Base-by-base conservation (phyloP, 2,329 filamentous ascomycete species). In the Penicillium psychrosexuale region DNA sequence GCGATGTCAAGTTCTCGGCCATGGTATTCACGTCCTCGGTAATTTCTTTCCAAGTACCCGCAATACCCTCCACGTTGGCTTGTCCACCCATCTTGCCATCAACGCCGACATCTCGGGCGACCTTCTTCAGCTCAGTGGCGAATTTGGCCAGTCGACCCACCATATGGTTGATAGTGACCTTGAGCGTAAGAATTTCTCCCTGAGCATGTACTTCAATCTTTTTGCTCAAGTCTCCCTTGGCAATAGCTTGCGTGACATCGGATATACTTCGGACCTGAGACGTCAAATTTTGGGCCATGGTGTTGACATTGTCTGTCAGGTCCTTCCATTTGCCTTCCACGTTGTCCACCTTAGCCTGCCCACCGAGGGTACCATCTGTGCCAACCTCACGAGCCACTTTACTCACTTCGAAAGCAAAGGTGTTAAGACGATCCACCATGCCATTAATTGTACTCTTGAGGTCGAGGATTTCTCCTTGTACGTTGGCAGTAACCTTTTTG, bases 81-180 rank as follows among this genome's bases (percentile, higher is more conserved):
- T 99, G 94, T 17, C 93, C 93, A 66, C 93, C 93, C 90, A 99
- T 96, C 79, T 97, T 97, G 59, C 93, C 93, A 68, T 97, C 94
- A 49, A 97, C 93, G 62, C 93, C 93, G 63, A 97, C 94, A 73
- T 97, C 94, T 67, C 94, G 92, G 55, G 93, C 93, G 30, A 99
- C 93, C 65, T 92, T 85, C 76, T 97, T 94, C 61, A 99, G 89
- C 70, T 96, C 92, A 64, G 95, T 91, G 53, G 92, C 96, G 83
- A 97, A 97, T 61, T 93, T 93, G 56, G 94, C 95, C 47, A 99
- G 78, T 60, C 93, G 86, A 71, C 92, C 92, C 62, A 97, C 93
- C 93, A 97, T 97, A 85, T 97, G 93, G 73, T 97, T 97, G 78
- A 97, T 96, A 40, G 93, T 97, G 69, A 95, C 91, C 72, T 97